These are phyloP conservation scores for Gautieria morchelliformis DNA, from an alignment of 768 basidiomycete species.

Conservation along the genomic window DNA sequence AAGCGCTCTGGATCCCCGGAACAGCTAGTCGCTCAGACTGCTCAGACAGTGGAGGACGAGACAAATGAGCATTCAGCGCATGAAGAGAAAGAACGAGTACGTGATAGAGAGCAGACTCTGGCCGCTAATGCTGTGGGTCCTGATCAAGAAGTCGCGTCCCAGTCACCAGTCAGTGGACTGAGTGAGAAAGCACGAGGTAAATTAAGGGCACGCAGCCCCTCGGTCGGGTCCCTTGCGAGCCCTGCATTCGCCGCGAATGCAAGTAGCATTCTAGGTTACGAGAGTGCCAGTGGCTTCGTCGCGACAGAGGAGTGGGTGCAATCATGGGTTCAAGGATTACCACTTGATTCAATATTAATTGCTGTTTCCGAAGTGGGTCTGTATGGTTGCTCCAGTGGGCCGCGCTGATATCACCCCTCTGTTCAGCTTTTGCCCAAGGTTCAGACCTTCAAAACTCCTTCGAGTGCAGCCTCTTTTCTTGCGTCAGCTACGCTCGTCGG, in stretches of 20 bases:
- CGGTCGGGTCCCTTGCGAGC: slow-evolving; percentile 5
- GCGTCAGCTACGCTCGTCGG: slow-evolving; percentile 57
- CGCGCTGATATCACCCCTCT: background rate
- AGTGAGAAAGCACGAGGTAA: slow-evolving; percentile 84
- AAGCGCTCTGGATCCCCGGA: background rate
- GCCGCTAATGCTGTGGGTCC: slow-evolving; percentile 20
- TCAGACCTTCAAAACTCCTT: slow-evolving; percentile 30
- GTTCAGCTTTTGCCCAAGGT: slow-evolving; percentile 73
- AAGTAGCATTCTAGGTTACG: slow-evolving; percentile 6
- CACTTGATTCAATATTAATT: background rate
- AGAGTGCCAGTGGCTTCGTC: slow-evolving; percentile 47
- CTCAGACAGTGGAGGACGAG: slow-evolving; percentile 1
- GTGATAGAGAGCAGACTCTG: slow-evolving; percentile 1
- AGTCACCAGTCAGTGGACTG: background rate
- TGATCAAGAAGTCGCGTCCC: slow-evolving; percentile 16
- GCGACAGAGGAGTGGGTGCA: slow-evolving; percentile 95
- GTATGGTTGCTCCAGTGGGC: background rate
- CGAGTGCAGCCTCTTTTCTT: slow-evolving; percentile 43
- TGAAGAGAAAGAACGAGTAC: slow-evolving; percentile 5
- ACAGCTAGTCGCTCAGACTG: background rate
- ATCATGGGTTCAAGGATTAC: slow-evolving; percentile 1
- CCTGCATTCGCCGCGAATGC: slow-evolving; percentile 11
- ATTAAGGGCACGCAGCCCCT: slow-evolving; percentile 53
- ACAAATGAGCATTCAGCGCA: background rate
- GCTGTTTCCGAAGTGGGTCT: background rate